Conservation (phyloP, 305 asterid species). For the Fraxinus dipetala region DNA sequence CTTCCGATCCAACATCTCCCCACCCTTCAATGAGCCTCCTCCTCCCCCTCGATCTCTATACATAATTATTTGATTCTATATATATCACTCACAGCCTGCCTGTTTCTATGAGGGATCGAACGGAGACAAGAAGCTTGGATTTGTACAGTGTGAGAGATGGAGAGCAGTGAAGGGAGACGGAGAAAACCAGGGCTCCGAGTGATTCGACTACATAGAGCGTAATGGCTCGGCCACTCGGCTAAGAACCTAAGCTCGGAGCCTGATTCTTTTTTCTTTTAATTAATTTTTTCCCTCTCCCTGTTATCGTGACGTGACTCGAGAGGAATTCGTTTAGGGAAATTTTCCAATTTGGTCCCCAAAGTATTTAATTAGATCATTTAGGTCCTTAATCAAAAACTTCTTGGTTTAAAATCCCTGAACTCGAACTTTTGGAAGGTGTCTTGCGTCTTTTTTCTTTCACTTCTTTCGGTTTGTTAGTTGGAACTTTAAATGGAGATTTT, state of each 20-base stretch:
- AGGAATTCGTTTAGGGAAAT: background rate
- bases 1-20: conserved; percentile 81
- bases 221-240: conserved; percentile 10
- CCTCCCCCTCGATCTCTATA: conserved; percentile 69
- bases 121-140: conserved; percentile 14
- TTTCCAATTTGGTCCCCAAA: background rate
- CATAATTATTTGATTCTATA: conserved; percentile 20
- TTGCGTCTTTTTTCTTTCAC: background rate
- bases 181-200: conserved; percentile 40
- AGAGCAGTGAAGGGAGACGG: conserved; percentile 26
- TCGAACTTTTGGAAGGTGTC: background rate
- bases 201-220: conserved; percentile 10
- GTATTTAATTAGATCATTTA: background rate
- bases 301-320: background rate
- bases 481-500: background rate
- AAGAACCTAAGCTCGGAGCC: background rate
- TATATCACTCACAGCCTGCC: conserved; percentile 21
- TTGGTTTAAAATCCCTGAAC: background rate
- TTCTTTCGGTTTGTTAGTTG: background rate
- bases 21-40: conserved; percentile 68
- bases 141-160: conserved; percentile 18
- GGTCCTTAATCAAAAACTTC: background rate
- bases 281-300: background rate
- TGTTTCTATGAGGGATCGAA: background rate
- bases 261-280: background rate